Evolutionary conservation across 139 green algal genomes (phyloP), one percentile per base, ranked within the genome.

Genomic region (Chlorella sp.): DNA sequence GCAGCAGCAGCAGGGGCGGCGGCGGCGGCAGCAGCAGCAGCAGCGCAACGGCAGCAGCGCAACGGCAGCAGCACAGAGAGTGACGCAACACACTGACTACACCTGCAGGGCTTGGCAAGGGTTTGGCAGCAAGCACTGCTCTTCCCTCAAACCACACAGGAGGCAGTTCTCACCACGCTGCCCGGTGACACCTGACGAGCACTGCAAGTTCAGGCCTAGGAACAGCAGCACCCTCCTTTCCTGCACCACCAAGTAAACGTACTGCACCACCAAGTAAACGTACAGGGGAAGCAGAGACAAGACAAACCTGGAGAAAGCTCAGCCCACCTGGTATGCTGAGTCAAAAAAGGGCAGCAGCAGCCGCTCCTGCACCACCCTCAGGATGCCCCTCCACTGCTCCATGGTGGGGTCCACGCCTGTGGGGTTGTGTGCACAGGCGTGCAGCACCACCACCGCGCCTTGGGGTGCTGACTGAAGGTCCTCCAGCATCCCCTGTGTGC

Each of bases 381-480:
- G 79, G 31, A 97, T 88, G 20, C 71, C 70, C 3, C 70, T 51
- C 92, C 92, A 97, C 76, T 97, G 92, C 79, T 94, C 87, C 1
- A 71, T 35, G 1, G 88, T 95, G 74, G 93, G 93, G 89, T 97
- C 93, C 72, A 97, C 93, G 5, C 91, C 90, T 3, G 92, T 97
- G 63, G 93, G 93, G 85, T 97, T 97, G 87, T 97, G 92, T 2
- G 93, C 93, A 69, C 72, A 80, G 17, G 89, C 93, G 67, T 97
- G 93, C 70, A 97, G 85, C 55, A 97, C 80, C 49, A 98, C 87
- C n/a, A 96, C 78, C 36, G 62, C 82, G 72, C 91, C 91, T 0
- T 72, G 67, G 6, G 89, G 88, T 0, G 90, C 90, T 3, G 34
- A 51, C 73, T 87, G 50, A 29, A 93, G 64, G 71, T 94, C 89